phyloP scores from a whole-genome alignment of 2,329 filamentous ascomycete species.

The Microdochium bolleyi region DNA sequence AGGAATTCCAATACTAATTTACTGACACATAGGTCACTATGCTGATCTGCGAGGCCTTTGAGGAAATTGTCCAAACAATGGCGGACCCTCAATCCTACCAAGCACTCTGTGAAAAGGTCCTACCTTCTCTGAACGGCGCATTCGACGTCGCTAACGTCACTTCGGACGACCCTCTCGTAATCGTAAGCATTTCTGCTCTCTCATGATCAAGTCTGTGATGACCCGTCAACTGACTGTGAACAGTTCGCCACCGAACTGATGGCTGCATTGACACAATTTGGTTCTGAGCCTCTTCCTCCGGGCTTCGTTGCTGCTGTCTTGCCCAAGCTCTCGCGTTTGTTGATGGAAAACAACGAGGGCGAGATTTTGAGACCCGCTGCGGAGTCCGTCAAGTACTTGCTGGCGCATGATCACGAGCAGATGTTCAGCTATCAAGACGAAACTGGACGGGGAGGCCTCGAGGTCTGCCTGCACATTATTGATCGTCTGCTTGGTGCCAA shows the following conservation, averaged over 20 bases:
- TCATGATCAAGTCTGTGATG: background rate
- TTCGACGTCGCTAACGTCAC: constrained; percentile 85
- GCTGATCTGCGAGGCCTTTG: constrained; percentile 83
- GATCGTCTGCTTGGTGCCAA: constrained; percentile 77
- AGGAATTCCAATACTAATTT: background rate
- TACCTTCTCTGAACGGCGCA: constrained; percentile 80
- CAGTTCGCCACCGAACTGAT: constrained; percentile 78
- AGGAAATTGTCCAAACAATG: constrained; percentile 70
- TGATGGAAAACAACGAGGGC: constrained; percentile 79
- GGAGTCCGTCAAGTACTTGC: constrained; percentile 79
- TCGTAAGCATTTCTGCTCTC: constrained; percentile 34
- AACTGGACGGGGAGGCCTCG: constrained; percentile 72
- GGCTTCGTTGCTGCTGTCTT: constrained; percentile 81
- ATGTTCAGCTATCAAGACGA: constrained; percentile 81
- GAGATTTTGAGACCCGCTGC: constrained; percentile 83
- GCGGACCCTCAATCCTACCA: constrained; percentile 63
- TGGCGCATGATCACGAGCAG: constrained; percentile 83
- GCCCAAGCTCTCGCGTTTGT: constrained; percentile 75
- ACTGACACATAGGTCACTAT: constrained; percentile 51
- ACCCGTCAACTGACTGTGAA: constrained; percentile 1
- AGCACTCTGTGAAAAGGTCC: constrained; percentile 72
- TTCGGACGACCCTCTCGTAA: constrained; percentile 76
- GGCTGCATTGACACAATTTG: constrained; percentile 72
- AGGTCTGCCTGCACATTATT: constrained; percentile 85
- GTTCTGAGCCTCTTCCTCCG: constrained; percentile 73